Evolutionary conservation across 345 rosid species (phyloP), one percentile per base, ranked within the genome.

Genomic region (Eucalyptus urophylla): DNA sequence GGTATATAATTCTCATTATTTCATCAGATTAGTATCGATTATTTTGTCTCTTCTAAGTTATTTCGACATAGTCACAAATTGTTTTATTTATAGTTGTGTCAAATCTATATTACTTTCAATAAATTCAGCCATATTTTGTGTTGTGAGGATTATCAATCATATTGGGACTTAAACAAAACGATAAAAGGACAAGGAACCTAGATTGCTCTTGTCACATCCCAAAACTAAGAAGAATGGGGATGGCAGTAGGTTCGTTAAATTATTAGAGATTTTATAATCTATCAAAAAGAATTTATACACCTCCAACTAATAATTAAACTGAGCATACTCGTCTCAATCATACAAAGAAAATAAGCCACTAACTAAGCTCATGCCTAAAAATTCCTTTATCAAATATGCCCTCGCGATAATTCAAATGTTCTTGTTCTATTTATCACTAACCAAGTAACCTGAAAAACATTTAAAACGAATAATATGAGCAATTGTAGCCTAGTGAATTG

Each of bases 391-490:
- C 13, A 58, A 58, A 58, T 1, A 25, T 58, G 65, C 65, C 65
- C 14, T 11, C 14, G 0, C 1, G 0, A 58, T 58, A 58, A 58
- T 25, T 24, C n/a, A 58, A 1, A 25, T 0, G 3, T 25, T 58
- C 65, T 25, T 58, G 65, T 58, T 58, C 65, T 58, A 58, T 58
- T 58, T 58, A 8, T 25, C 65, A 11, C 29, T 25, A 10, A 58
- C 2, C 65, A 5, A 58, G 29, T 24, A 58, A 25, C 65, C 7
- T 58, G 2, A 58, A 58, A 58, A 58, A 58, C 65, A 58, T 58
- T 58, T 25, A 58, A 58, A 6, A 58, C 0, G 3, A 58, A 58
- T 58, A 25, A 25, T 58, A 25, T 58, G 65, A 25, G 65, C 65
- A 58, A 24, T 25, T 2, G 4, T 0, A 58, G 1, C 29, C 13